Conservation (phyloP, 2,329 filamentous ascomycete species). For the Clathrospora elynae region DNA sequence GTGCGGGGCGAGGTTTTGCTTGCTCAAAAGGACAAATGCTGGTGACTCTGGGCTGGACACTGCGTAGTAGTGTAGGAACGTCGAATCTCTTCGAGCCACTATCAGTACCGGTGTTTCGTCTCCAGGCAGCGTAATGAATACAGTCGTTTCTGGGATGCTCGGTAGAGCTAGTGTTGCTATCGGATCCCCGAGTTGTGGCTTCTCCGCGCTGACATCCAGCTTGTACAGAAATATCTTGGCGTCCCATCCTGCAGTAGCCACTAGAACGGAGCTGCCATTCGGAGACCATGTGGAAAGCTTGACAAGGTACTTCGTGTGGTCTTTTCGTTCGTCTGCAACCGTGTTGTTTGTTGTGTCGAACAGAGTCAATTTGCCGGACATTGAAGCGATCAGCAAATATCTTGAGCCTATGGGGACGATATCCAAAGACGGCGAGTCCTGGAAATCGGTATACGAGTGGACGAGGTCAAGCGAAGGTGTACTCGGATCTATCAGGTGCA, state of each 20-base stretch:
- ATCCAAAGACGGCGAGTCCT: constrained; percentile 62
- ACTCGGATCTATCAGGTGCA: constrained; percentile 54
- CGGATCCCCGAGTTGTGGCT: constrained; percentile 45
- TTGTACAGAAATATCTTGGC: constrained; percentile 60
- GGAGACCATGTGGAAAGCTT: constrained; percentile 52
- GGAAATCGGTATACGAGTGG: constrained; percentile 48
- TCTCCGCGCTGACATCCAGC: constrained; percentile 32
- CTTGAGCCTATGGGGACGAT: constrained; percentile 51
- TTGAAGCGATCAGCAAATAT: constrained; percentile 60
- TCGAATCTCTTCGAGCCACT: constrained; percentile 63
- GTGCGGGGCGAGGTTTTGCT: constrained; percentile 65
- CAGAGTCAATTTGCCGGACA: constrained; percentile 63
- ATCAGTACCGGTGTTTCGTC: constrained; percentile 55
- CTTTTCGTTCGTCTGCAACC: constrained; percentile 56
- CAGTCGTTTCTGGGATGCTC: constrained; percentile 63
- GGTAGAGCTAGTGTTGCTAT: constrained; percentile 52
- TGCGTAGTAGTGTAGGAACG: constrained; percentile 62
- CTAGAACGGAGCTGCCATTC: constrained; percentile 35
- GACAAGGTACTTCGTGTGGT: constrained; percentile 65
- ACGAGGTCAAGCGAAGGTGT: constrained; percentile 39
- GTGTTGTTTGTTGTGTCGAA: constrained; percentile 49
- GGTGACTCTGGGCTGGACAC: constrained; percentile 28
- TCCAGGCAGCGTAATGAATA: constrained; percentile 59
- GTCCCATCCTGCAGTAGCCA: constrained; percentile 68
- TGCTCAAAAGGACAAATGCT: constrained; percentile 52